Percentiles rank a stretch among this genome's conserved stretches.
Conservation (phyloP, 352 stramenopile genomes). For the Phytophthora pinifolia region DNA sequence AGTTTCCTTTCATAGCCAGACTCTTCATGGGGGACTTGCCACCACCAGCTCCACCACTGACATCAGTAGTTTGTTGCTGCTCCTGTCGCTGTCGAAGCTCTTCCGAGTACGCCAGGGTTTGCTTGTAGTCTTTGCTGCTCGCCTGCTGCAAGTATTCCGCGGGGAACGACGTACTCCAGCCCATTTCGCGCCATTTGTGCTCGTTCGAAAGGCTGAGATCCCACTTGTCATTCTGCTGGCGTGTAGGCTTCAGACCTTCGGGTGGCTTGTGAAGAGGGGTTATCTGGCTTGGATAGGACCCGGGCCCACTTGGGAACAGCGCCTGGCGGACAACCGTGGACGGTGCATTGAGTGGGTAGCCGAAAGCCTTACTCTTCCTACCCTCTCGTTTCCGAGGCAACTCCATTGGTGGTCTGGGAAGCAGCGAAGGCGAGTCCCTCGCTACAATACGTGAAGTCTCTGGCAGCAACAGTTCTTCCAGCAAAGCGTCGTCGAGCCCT, state of each 20-base stretch:
- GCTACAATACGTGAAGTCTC: constrained; percentile 20
- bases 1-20: constrained; percentile 12
- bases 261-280: constrained; percentile 29
- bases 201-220: constrained; percentile 20
- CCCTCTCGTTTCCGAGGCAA: constrained; percentile 23
- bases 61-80: constrained; percentile 1
- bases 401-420: constrained; percentile 6
- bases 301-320: constrained; percentile 42
- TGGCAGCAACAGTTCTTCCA: constrained; percentile 44
- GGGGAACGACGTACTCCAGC: constrained; percentile 72
- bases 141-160: constrained; percentile 53
- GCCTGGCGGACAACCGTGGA: constrained; percentile 41
- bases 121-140: constrained; percentile 46
- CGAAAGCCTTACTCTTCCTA: constrained; percentile 34
- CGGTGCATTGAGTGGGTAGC: constrained; percentile 36
- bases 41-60: background rate
- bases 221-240: constrained; percentile 11
- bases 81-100: constrained; percentile 32
- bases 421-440: background rate
- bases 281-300: constrained; percentile 43
- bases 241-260: constrained; percentile 15
- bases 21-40: constrained; percentile 13
- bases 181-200: constrained; percentile 57
- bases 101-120: constrained; percentile 64
- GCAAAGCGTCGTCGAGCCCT: constrained; percentile 29